Base-by-base conservation (phyloP, 495 filamentous ascomycete genomes). In the Aspergillus indologenus region DNA sequence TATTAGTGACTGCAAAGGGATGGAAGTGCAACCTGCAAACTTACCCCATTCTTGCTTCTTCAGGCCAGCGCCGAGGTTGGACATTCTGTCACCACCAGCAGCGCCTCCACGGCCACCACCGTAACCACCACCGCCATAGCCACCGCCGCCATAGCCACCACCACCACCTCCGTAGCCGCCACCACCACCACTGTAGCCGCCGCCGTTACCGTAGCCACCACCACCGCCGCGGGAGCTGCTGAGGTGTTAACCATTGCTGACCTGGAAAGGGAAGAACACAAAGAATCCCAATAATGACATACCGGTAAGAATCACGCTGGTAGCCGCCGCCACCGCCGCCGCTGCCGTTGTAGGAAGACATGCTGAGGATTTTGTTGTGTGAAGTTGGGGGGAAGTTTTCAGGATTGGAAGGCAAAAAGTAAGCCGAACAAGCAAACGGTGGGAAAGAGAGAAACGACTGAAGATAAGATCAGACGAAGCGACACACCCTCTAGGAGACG, bases 71-170 rank as follows among this genome's bases (percentile, higher is more conserved):
- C 94, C 94, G 54, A 98, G 88, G 74, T 88, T 87, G 64, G 86
- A 87, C 94, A 98, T 98, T 68, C 89, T 86, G 76, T 98, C 94
- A 73, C 90, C 91, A 61, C 90, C 87, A 58, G 79, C 84, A 53
- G 77, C 83, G 50, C 77, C 78, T 59, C 81, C 82, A 50, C 79
- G 78, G 4, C 80, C 76, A 21, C 75, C 71, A 48, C 75, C 65
- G 46, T 70, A 70, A 14, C 79, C 77, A 43, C 79, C 76, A 24
- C 74, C 68, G 22, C 74, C 73, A 58, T 71, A 76, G 29, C 71
- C 71, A 73, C 83, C 81, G 42, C 80, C 77, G 50, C 80, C 70
- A 14, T 79, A 76, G 29, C 79, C 73, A 21, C 70, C 70, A 43
- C 77, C 90, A 68, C 88, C 88, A 60, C 88, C 86, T 57, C 79